Evolutionary conservation across 23 red algal species (phyloP), one percentile per base, ranked within the genome.

Genomic region (Agarophyton chilense): DNA sequence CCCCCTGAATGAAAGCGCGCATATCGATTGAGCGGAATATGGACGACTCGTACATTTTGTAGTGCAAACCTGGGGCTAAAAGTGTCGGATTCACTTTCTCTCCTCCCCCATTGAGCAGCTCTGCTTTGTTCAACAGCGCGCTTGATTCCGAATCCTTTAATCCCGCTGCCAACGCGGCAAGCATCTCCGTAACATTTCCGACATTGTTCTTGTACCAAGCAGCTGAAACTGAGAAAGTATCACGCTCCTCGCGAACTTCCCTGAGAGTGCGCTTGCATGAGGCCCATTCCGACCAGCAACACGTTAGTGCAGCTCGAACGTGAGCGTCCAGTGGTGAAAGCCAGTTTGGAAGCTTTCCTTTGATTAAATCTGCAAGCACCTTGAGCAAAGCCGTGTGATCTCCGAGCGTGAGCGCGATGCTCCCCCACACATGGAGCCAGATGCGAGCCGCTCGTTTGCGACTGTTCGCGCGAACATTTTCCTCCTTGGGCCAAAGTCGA

Each of bases 41-140:
- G 18, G 71, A 76, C n/a, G 71, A 76, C 71, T 76, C 71, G 35
- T 76, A 76, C 71, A 76, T 76, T 4, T 76, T 76, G 71, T 76
- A 76, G 24, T 76, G 33, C 71, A 76, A 76, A 46, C 71, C 71
- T 6, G 71, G 45, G 16, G 71, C 9, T 10, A 76, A 38, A 18
- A 76, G 71, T 24, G 71, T 76, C 4, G 71, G 71, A 38, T 76
- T 76, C n/a, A 75, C 35, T 76, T 50, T 44, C 42, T 42, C 33
- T 76, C 71, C 71, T 18, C 43, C 71, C 18, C 71, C 71, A 18
- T 76, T 76, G 1, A 76, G 71, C 71, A 76, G 21, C 71, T 76
- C 71, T 0, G 71, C 71, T 18, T 76, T 76, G 0, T 28, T 76
- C 49, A 76, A 76, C 42, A 76, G 71, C 33, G 6, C 49, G 28